Percentiles rank a stretch among this genome's conserved stretches.
phyloP scores from a whole-genome alignment of 768 basidiomycete species.

The Trametes punicea region DNA sequence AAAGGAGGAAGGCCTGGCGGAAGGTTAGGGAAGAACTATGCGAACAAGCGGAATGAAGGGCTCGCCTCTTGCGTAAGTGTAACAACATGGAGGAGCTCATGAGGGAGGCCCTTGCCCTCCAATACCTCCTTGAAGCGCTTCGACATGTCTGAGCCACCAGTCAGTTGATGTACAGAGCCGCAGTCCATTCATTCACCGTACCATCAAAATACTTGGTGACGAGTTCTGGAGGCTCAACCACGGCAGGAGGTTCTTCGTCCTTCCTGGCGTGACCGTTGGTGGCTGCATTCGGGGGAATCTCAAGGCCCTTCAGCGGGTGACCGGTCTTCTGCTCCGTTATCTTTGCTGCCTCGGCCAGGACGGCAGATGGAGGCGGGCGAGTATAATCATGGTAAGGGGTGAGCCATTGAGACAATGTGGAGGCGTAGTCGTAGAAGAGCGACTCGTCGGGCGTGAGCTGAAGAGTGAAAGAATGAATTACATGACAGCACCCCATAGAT shows the following conservation, averaged over 20 bases:
- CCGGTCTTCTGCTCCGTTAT: slow-evolving; percentile 70
- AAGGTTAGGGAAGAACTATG: background rate
- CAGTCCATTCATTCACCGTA: too few relatives aligned
- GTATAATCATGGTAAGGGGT: slow-evolving; percentile 72
- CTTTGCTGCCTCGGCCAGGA: slow-evolving; percentile 73
- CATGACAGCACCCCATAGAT: too few relatives aligned
- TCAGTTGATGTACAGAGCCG: too few relatives aligned
- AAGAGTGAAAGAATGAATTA: background rate
- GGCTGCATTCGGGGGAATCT: slow-evolving; percentile 37
- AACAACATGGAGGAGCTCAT: slow-evolving; percentile 68
- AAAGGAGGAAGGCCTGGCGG: slow-evolving; percentile 64
- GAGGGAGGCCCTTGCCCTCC: slow-evolving; percentile 38
- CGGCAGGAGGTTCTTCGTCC: slow-evolving; percentile 66
- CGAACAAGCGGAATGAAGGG: background rate
- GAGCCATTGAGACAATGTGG: slow-evolving; percentile 68
- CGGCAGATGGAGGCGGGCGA: slow-evolving; percentile 66
- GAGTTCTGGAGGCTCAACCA: slow-evolving; percentile 56
- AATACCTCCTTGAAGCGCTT: slow-evolving; percentile 46
- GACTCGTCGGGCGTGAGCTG: slow-evolving; percentile 69
- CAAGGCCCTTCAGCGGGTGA: slow-evolving; percentile 61
- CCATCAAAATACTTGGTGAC: slow-evolving; percentile 62
- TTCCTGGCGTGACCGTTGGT: slow-evolving; percentile 56
- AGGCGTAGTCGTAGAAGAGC: slow-evolving; percentile 55
- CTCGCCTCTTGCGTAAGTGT: slow-evolving; percentile 71
- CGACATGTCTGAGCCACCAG: slow-evolving; percentile 45